phyloP scores from a whole-genome alignment of 805 yeast genomes.

The Candida schatavii region DNA sequence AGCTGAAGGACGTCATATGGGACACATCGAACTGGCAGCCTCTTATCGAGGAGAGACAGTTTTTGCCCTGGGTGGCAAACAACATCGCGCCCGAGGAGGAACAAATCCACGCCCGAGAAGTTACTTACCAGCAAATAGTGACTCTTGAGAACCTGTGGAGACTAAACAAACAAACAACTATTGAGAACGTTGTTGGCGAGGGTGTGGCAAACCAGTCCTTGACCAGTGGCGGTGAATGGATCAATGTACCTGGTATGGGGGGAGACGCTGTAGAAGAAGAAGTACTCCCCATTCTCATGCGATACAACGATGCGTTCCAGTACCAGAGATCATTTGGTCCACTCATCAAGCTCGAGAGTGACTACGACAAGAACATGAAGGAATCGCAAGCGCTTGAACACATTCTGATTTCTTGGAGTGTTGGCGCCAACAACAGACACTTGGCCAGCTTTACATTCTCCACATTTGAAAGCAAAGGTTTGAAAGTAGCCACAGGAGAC shows the following conservation, averaged over 20 bases:
- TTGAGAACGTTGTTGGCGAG: conserved; percentile 58
- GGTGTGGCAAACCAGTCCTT: conserved; percentile 23
- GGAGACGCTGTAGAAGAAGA: conserved; percentile 45
- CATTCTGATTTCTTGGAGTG: conserved; percentile 70
- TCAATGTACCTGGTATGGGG: too few relatives aligned
- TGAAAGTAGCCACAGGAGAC: conserved; percentile 82
- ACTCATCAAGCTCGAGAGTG: conserved; percentile 76
- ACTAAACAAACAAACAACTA: conserved; percentile 61
- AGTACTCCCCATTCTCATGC: conserved; percentile 66
- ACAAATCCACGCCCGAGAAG: conserved; percentile 49
- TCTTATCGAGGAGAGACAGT: conserved; percentile 72
- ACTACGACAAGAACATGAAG: conserved; percentile 67
- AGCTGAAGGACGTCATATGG: conserved; percentile 74
- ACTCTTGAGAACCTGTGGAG: conserved; percentile 83
- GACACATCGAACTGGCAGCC: conserved; percentile 87
- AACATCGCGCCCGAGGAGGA: conserved; percentile 66
- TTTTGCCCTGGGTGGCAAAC: conserved; percentile 79
- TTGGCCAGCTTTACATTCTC: conserved; percentile 69
- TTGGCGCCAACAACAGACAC: conserved; percentile 61
- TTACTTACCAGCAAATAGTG: conserved; percentile 62
- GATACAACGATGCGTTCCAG: conserved; percentile 79
- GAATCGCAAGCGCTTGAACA: conserved; percentile 78
- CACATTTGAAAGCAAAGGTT: conserved; percentile 59
- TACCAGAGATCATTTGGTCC: conserved; percentile 87
- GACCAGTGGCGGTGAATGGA: too few relatives aligned